Evolutionary conservation across 768 basidiomycete species (phyloP), one percentile per base, ranked within the genome.

Genomic region (Mycena rosella): DNA sequence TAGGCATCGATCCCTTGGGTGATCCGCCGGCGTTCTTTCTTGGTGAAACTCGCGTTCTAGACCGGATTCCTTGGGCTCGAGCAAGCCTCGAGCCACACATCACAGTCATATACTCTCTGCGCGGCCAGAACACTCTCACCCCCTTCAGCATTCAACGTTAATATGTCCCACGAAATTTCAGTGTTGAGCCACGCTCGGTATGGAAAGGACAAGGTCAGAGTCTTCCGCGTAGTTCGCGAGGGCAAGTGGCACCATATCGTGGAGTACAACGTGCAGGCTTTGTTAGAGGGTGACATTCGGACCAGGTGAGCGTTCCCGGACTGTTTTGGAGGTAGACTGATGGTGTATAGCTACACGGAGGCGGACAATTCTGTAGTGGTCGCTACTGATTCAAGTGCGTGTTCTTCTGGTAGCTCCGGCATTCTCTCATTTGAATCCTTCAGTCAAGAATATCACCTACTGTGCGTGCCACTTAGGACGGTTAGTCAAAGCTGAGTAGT

Each of bases 361-460:
- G 95, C 93, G 0, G 95, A 98, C 75, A 99, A 99, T 79, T 86
- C 86, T 3, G 88, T 91, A 13, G 86, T 98, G 13, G 95, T 99
- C 2, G 91, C 96, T 3, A 99, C 96, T 1, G 96, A 99, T 80
- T 94, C 94, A 1, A 91, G 94, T 95, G 73, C 73, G 91, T 60
- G 7, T n/a, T n/a, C n/a, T n/a, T n/a, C n/a, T n/a, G n/a, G n/a
- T n/a, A n/a, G n/a, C n/a, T n/a, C n/a, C n/a, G n/a, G n/a, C n/a
- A n/a, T n/a, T n/a, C n/a, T n/a, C n/a, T 40, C 32, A 34, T 34
- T 34, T 11, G 14, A 18, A 32, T 18, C 20, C 2, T 20, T 4
- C 68, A 90, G 89, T 91, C 73, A 91, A 91, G 79, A 91, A 91
- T 72, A 90, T 90, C 60, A 88, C 83, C 0, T 89, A 90, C 64